Base-by-base conservation (phyloP, 257 asterid species). In the Solanum chaucha region DNA sequence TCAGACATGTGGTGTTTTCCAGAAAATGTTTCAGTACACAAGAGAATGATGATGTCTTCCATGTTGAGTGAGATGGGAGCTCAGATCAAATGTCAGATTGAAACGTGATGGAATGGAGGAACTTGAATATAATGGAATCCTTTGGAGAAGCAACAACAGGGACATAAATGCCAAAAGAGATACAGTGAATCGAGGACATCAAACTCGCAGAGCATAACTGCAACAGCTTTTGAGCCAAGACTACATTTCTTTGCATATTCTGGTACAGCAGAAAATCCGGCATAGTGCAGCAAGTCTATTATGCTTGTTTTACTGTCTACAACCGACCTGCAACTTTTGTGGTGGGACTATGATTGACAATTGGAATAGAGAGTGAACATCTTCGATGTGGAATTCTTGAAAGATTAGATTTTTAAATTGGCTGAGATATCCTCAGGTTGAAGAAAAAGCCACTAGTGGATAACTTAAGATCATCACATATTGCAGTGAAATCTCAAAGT, bases 1-100 rank as follows among this genome's bases (percentile, higher is more conserved):
- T 84, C 40, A 6, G 46, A 28, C 13, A 80, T 67, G 30, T 61
- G 83, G 48, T 38, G 73, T 17, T 67, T 24, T 34, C 84, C 75
- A 10, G 85, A 32, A 85, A 80, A 55, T 78, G 48, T 64, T 59
- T 84, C 88, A 34, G 58, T 36, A 51, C 92, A 87, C 77, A 87
- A 68, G 87, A 89, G 86, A 86, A 72, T 20, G 28, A 87, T 90
- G 82, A n/a, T 90, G 78, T 84, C 68, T 87, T 86, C 92, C 81
- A 87, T 90, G 89, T 86, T 89, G 88, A 87, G 80, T 36, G 90
- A 89, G 82, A 86, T 90, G 86, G 89, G 83, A 82, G 55, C 85
- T n/a, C 82, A 40, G 22, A 67, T 88, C 83, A 90, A 90, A 87
- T 90, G 85, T 73, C 89, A 20, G 55, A 75, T 34, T 8, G 91